Percentiles rank a stretch among this genome's conserved stretches.
phyloP scores from a whole-genome alignment of 2,329 filamentous ascomycete genomes.

The Elsinoe perseae region DNA sequence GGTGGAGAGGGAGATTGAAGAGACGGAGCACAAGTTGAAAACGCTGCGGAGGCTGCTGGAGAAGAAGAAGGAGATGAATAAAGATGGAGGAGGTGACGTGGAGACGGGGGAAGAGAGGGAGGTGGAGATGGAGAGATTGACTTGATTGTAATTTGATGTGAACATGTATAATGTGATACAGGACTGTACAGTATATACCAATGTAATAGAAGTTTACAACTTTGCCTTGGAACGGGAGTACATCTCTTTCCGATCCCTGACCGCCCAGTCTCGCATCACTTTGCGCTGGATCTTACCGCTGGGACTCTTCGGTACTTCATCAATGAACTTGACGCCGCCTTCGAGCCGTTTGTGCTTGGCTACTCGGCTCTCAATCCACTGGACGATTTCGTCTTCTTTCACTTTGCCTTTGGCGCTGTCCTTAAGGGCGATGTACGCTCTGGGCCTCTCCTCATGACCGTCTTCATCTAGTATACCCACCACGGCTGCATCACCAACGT shows the following conservation, averaged over 20 bases:
- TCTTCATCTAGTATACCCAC: conserved; percentile 21
- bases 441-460: conserved; percentile 28
- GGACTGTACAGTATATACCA: conserved; percentile 2
- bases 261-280: conserved; percentile 50
- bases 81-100: background rate
- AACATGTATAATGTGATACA: background rate
- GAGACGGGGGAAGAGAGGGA: background rate
- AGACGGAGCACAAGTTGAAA: conserved; percentile 1
- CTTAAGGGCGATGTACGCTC: conserved; percentile 31
- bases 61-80: background rate
- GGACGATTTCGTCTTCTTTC: conserved; percentile 30
- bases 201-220: conserved; percentile 12
- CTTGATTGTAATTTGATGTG: background rate
- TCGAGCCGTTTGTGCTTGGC: conserved; percentile 36
- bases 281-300: conserved; percentile 54
- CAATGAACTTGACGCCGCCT: conserved; percentile 46
- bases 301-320: conserved; percentile 50
- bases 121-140: background rate
- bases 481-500: conserved; percentile 23
- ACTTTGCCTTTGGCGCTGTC: conserved; percentile 25
- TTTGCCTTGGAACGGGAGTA: conserved; percentile 28
- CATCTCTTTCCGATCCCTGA: conserved; percentile 35
- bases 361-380: conserved; percentile 32
- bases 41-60: background rate
- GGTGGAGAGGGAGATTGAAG: background rate